Evolutionary conservation across 768 basidiomycete species (phyloP).

Genomic region (Mrakia hoshinonis): DNA sequence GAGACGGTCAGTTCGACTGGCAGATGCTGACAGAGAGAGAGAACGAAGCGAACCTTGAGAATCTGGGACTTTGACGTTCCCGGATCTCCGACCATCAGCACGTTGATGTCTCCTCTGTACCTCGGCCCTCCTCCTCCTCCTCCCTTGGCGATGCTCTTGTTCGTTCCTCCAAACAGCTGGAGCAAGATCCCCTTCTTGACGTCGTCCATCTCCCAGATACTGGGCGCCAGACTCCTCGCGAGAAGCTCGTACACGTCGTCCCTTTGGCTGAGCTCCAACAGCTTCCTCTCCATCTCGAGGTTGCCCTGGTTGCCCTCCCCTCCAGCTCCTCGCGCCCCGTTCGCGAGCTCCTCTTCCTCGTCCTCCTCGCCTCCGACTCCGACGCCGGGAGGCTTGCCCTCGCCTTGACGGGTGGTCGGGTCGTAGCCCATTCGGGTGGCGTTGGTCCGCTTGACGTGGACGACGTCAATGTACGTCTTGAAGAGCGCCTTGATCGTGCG

Average conservation of each 20-base stretch:
- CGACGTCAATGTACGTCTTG: conserved; percentile 94
- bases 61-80: conserved; percentile 96
- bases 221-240: conserved; percentile 77
- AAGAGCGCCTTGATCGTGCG: conserved; percentile 88
- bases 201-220: conserved; percentile 97
- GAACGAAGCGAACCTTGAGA: conserved; percentile 54
- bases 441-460: conserved; percentile 73
- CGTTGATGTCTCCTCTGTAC: conserved; percentile 96
- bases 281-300: conserved; percentile 69
- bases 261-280: conserved; percentile 61
- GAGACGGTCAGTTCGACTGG: neutral
- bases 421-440: conserved; percentile 62
- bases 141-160: conserved; percentile 84
- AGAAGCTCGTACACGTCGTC: conserved; percentile 82
- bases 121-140: conserved; percentile 93
- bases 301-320: conserved; percentile 38
- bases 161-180: conserved; percentile 94
- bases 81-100: conserved; percentile 92
- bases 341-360: conserved; percentile 48
- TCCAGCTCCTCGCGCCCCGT: conserved; percentile 44
- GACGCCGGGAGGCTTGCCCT: conserved; percentile 59
- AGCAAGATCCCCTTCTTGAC: conserved; percentile 96
- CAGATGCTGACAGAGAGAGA: neutral
- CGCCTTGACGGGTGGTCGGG: conserved; percentile 55
- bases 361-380: conserved; percentile 60